Evolutionary conservation across 78 protist species (phyloP), one percentile per base, ranked within the genome.

Genomic region (Dictyostelium brefeldianum): DNA sequence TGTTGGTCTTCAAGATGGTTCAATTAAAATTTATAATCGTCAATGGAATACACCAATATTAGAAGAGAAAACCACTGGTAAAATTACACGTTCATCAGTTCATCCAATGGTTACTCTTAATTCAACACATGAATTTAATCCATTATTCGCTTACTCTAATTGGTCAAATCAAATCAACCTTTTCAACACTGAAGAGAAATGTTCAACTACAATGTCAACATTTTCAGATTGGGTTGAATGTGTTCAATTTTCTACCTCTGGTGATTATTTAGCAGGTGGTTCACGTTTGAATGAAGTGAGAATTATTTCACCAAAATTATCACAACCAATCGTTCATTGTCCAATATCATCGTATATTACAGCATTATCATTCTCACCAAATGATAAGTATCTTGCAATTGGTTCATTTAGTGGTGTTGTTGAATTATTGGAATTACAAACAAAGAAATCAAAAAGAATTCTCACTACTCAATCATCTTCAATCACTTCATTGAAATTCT

Each of bases 151-250:
- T 25, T 31, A 48, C 46, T 22, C 57, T 9, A 46, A 31, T 48
- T 75, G 81, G 81, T 6, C 31, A 4, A 71, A 71, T 43, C 25
- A 5, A n/a, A 46, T 46, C 43, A 41, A 48, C 15, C 27, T 48
- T 25, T 10, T 25, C 14, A 48, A 48, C 25, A 1, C 27, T 4
- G 4, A 5, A 12, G 47, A 25, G 17, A 29, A 29, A 31, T 12
- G 9, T 31, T 15, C 7, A 0, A 41, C 11, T 6, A 1, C 75
- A 31, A 31, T 67, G 11, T 0, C 31, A 15, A 15, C 41, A 67
- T 67, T 67, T 43, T 18, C 14, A 7, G 95, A 92, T 67, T 92
- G 95, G 95, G 57, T 83, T 0, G 92, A 92, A 50, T 71, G 78
- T 27, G 31, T 74, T 10, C 91, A 69, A 14, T 29, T 92, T 41